These are phyloP conservation scores for Aspergillaceae sp. DNA, from an alignment of 2,329 filamentous ascomycete genomes.

Conservation along the genomic window DNA sequence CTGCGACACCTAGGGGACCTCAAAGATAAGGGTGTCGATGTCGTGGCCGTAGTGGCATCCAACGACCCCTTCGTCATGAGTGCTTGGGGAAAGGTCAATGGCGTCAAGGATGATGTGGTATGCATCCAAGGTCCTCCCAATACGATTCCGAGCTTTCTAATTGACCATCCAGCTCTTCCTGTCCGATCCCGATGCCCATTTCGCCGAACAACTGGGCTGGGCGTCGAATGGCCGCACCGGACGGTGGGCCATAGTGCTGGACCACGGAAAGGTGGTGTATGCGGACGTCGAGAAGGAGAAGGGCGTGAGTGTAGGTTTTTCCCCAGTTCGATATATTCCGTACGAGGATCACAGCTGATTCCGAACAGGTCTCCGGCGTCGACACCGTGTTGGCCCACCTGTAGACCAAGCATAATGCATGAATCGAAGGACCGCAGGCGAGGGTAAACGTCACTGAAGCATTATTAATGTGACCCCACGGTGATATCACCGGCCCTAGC, in stretches of 20 bases:
- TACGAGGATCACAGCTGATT: constrained; percentile 1
- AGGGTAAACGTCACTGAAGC: background rate
- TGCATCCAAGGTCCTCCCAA: constrained; percentile 9
- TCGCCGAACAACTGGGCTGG: constrained; percentile 71
- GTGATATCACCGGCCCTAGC: no score
- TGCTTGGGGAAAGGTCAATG: constrained; percentile 80
- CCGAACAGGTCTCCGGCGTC: constrained; percentile 21
- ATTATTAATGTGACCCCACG: background rate
- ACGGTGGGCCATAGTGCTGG: constrained; percentile 70
- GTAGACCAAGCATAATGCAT: constrained; percentile 7
- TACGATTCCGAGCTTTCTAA: background rate
- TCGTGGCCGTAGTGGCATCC: constrained; percentile 67
- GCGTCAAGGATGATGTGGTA: constrained; percentile 60
- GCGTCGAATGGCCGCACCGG: constrained; percentile 57
- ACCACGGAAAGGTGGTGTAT: constrained; percentile 73
- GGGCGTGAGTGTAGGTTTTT: constrained; percentile 24
- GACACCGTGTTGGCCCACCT: constrained; percentile 27
- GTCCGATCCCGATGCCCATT: constrained; percentile 60
- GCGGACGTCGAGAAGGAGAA: constrained; percentile 59
- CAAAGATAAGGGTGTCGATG: constrained; percentile 69
- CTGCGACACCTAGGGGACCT: constrained; percentile 60
- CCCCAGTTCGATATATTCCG: background rate
- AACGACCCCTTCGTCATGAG: constrained; percentile 83
- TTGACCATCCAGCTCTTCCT: constrained; percentile 55
- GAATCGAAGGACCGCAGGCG: background rate